Evolutionary conservation across 495 filamentous ascomycete species (phyloP).

Genomic region (Penicillium flavigenum): DNA sequence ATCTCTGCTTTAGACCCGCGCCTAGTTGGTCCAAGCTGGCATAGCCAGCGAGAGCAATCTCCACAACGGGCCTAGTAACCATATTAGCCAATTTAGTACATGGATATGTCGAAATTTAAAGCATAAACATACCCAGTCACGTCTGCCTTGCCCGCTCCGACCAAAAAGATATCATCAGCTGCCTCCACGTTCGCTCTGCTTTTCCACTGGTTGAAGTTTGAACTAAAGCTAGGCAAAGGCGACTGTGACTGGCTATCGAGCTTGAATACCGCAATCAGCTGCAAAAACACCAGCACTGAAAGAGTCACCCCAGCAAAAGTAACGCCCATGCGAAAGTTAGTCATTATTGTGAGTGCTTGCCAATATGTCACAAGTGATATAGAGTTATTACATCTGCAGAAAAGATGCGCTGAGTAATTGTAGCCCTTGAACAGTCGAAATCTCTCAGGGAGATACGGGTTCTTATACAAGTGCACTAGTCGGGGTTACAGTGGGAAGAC

Average conservation of each 20-base stretch:
- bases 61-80: constrained; percentile 67
- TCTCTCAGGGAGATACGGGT: not conserved
- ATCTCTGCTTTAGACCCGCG: constrained; percentile 80
- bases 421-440: not conserved
- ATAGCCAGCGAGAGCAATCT: constrained; percentile 91
- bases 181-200: constrained; percentile 22
- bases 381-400: constrained; percentile 10
- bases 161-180: constrained; percentile 59
- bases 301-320: constrained; percentile 28
- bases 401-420: not conserved
- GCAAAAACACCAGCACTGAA: constrained; percentile 32
- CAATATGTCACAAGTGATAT: not conserved
- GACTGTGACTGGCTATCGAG: constrained; percentile 20
- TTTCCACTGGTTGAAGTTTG: constrained; percentile 27
- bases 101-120: not conserved
- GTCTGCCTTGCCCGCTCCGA: constrained; percentile 94
- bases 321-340: constrained; percentile 27
- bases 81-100: constrained; percentile 2
- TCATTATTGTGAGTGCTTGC: constrained; percentile 25
- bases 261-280: constrained; percentile 28
- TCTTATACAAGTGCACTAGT: constrained; percentile 4
- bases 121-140: constrained; percentile 70
- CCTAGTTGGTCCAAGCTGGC: constrained; percentile 84
- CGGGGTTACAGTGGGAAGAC: not conserved
- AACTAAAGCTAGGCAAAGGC: constrained; percentile 15